Conservation (phyloP, 73 alveolate genomes). For the Paramecium octaurelia region DNA sequence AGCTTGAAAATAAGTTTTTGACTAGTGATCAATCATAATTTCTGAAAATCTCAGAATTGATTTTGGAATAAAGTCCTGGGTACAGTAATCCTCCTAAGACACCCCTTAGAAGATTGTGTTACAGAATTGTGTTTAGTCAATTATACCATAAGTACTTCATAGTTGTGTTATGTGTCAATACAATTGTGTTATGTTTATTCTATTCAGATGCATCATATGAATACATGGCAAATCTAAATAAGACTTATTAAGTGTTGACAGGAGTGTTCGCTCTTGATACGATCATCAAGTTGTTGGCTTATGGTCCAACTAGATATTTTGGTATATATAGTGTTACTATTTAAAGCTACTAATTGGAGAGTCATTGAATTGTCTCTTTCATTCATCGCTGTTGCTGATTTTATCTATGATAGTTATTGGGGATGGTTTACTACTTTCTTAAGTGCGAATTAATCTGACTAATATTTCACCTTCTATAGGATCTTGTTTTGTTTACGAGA, state of each 20-base stretch:
- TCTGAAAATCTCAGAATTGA: background rate
- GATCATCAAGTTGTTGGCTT: background rate
- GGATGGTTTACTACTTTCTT: background rate
- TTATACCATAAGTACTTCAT: background rate
- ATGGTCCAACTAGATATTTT: constrained; percentile 10
- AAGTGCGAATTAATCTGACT: background rate
- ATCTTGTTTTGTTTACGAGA: background rate
- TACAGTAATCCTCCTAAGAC: background rate
- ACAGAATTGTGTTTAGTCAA: background rate
- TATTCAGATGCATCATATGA: background rate
- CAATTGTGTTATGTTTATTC: background rate
- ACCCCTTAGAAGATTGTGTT: background rate
- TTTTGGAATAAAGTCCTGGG: background rate
- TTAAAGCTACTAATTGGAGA: constrained; percentile 30
- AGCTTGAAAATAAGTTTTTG: background rate
- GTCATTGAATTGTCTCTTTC: constrained; percentile 21
- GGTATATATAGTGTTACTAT: background rate
- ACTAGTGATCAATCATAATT: constrained; percentile 36
- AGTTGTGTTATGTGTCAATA: background rate
- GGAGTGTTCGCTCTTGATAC: constrained; percentile 1
- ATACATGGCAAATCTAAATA: background rate
- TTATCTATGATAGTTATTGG: background rate
- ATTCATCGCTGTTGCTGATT: background rate
- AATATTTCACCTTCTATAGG: background rate
- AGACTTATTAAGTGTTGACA: background rate